phyloP scores from a whole-genome alignment of 345 rosid species.

The Mangifera indica region DNA sequence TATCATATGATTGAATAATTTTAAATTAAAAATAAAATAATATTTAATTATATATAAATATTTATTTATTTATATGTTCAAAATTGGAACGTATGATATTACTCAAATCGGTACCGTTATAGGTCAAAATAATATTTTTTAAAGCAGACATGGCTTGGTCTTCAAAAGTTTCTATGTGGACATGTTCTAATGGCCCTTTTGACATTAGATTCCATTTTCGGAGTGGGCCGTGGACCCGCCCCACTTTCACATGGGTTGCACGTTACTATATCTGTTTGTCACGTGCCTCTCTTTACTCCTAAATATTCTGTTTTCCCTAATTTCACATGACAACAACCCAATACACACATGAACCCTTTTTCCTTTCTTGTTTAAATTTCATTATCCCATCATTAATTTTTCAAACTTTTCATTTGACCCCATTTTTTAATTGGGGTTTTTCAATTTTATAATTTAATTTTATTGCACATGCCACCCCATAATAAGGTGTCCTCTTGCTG shows the following conservation, averaged over 20 bases:
- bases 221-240: conserved; percentile 51
- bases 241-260: conserved; percentile 59
- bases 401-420: not conserved
- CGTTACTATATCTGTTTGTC: conserved; percentile 41
- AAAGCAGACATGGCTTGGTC: conserved; percentile 12
- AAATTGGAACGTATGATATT: no score
- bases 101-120: not conserved
- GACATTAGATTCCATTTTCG: conserved; percentile 21
- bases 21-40: no score
- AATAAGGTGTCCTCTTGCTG: conserved; percentile 6
- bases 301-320: conserved; percentile 23
- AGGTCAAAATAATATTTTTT: conserved; percentile 11
- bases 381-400: conserved; percentile 1
- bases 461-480: conserved; percentile 31
- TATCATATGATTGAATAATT: no score
- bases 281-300: conserved; percentile 62
- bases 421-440: conserved; percentile 14
- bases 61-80: no score
- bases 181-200: conserved; percentile 27
- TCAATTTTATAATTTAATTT: not conserved
- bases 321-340: conserved; percentile 16
- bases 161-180: conserved; percentile 23
- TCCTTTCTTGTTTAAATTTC: not conserved
- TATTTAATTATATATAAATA: no score
- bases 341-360: conserved; percentile 12